Evolutionary conservation across 2,329 filamentous ascomycete genomes (phyloP), one percentile per base, ranked within the genome.

Genomic region (Elsinoe fawcettii): DNA sequence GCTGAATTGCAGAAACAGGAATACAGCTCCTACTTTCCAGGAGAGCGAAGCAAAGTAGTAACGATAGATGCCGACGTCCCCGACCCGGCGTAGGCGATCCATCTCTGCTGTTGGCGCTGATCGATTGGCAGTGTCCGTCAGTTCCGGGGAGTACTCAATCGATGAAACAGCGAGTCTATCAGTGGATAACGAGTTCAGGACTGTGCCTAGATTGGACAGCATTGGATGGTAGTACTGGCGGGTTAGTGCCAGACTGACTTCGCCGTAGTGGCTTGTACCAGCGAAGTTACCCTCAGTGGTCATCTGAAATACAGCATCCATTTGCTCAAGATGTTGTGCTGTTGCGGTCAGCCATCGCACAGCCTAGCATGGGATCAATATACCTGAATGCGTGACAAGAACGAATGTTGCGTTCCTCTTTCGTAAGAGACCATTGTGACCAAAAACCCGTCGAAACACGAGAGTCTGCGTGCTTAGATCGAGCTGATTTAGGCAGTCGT

Each of bases 401-500:
- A 76, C 65, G 7, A 74, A 65, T 0, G 72, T 74, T 9, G 69
- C 64, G 55, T 74, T 12, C 4, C 49, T 69, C 39, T 69, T 66
- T 34, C 73, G 69, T 0, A 80, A 64, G 3, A 79, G 64, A 7
- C 77, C 77, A 23, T 75, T 64, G 6, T 63, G 64, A 1, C 76
- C 75, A 37, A 80, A 67, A 0, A 80, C 63, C 51, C 67, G 70
- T 58, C 74, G 68, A 62, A 77, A 78, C 9, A 80, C 73, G 23
- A 70, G 68, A 22, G 75, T 73, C 58, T 79, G 76, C 0, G 77
- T 79, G n/a, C 73, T 69, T 5, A 70, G 66, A 62, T 80, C 78
- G 2, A 80, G 71, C 2, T 76, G 76, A 57, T 73, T 77, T 7
- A 80, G 70, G 14, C 75, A 73, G 60, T 80, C 77, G 60, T 80